Conservation (phyloP, 1,284 basidiomycete genomes). For the Uromyces viciae-fabae region DNA sequence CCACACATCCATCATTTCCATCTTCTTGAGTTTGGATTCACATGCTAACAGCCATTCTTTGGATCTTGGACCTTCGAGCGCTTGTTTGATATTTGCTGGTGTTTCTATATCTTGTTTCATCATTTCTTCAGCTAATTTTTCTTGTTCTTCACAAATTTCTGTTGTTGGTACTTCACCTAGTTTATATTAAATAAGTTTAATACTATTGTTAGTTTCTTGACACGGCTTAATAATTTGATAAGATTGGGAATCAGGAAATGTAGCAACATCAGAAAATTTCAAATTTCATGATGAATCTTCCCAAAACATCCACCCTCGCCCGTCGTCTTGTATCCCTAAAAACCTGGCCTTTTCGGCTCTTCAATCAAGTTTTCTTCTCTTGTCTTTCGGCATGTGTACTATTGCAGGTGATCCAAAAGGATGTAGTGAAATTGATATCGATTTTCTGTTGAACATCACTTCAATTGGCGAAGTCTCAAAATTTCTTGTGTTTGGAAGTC, state of each 20-base stretch:
- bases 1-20: constrained; percentile 7
- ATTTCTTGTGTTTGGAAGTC: not conserved
- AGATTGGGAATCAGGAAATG: not conserved
- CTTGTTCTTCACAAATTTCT: not conserved
- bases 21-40: not conserved
- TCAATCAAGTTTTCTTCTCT: not conserved
- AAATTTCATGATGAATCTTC: not conserved
- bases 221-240: not conserved
- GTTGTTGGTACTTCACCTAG: not conserved
- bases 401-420: not conserved
- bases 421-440: not conserved
- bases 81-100: constrained; percentile 1
- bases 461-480: not conserved
- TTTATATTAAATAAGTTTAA: too few species aligned
- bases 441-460: not conserved
- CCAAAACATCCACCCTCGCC: constrained; percentile 1
- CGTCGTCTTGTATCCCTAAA: not conserved
- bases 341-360: not conserved
- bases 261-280: not conserved
- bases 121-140: not conserved
- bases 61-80: not conserved
- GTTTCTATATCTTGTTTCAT: not conserved
- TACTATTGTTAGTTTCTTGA: not conserved
- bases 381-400: not conserved
- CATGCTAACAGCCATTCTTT: not conserved